These are phyloP conservation scores for Melampsora americana DNA, from an alignment of 1,284 basidiomycete genomes.

Conservation along the genomic window DNA sequence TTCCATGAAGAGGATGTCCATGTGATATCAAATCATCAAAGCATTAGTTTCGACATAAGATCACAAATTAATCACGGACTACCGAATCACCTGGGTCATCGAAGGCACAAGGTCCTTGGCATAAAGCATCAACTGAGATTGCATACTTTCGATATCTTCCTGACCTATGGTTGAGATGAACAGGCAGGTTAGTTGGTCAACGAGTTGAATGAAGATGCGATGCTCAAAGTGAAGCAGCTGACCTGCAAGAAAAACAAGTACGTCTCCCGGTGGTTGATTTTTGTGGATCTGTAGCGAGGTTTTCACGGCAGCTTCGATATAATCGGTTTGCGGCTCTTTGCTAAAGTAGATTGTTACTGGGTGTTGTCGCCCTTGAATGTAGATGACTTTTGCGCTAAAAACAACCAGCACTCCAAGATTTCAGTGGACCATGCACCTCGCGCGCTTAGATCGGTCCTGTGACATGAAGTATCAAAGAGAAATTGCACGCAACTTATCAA, in stretches of 20 bases:
- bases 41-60: conserved; percentile 57
- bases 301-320: conserved; percentile 80
- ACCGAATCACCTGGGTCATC: conserved; percentile 45
- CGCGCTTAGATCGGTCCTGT: background rate
- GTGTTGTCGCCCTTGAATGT: conserved; percentile 88
- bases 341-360: conserved; percentile 68
- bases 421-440: conserved; percentile 46
- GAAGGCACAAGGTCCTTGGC: conserved; percentile 46
- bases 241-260: conserved; percentile 90
- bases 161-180: conserved; percentile 63
- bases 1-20: conserved; percentile 54
- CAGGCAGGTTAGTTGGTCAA: conserved; percentile 3
- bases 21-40: conserved; percentile 1
- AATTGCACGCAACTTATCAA: conserved; percentile 61
- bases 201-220: background rate
- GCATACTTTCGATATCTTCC: conserved; percentile 89
- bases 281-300: conserved; percentile 88
- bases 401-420: conserved; percentile 46
- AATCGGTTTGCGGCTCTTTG: conserved; percentile 71
- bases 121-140: conserved; percentile 67
- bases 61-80: background rate
- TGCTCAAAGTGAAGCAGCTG: conserved; percentile 43
- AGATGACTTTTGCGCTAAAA: conserved; percentile 73
- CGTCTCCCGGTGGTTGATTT: conserved; percentile 74
- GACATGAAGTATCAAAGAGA: conserved; percentile 5